Conservation (phyloP, 768 basidiomycete genomes). For the Termitomyces sp. region DNA sequence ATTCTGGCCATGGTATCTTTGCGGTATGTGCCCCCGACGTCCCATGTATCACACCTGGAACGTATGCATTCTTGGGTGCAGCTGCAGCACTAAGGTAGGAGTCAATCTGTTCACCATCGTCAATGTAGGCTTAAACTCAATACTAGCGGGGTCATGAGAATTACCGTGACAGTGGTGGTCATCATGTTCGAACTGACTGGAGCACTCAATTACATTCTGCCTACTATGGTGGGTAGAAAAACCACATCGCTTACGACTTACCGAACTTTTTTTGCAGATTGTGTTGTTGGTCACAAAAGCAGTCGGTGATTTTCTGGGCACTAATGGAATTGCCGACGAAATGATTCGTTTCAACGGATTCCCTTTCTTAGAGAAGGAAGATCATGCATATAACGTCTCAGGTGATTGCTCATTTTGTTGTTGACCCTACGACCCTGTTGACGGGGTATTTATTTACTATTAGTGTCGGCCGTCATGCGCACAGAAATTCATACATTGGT, state of each 20-base stretch:
- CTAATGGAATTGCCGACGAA: constrained; percentile 93
- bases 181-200: constrained; percentile 99
- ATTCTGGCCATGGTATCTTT: constrained; percentile 84
- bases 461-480: constrained; percentile 91
- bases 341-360: constrained; percentile 97
- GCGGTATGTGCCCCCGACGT: constrained; percentile 86
- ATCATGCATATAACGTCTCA: constrained; percentile 86
- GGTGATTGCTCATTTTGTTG: constrained; percentile 47
- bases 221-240: constrained; percentile 77
- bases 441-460: background rate
- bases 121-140: background rate
- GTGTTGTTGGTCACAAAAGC: constrained; percentile 95
- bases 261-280: constrained; percentile 54
- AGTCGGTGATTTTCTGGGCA: constrained; percentile 92
- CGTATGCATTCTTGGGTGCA: constrained; percentile 96
- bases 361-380: constrained; percentile 95
- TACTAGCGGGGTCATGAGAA: constrained; percentile 88
- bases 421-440: background rate
- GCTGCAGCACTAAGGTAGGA: constrained; percentile 87
- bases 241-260: background rate
- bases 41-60: constrained; percentile 97
- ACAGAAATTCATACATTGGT: constrained; percentile 70
- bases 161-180: constrained; percentile 97
- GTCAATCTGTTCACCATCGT: too few species aligned
- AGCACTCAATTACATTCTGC: constrained; percentile 93